Base-by-base conservation (phyloP, 345 rosid genomes). In the Syzygium jambos region DNA sequence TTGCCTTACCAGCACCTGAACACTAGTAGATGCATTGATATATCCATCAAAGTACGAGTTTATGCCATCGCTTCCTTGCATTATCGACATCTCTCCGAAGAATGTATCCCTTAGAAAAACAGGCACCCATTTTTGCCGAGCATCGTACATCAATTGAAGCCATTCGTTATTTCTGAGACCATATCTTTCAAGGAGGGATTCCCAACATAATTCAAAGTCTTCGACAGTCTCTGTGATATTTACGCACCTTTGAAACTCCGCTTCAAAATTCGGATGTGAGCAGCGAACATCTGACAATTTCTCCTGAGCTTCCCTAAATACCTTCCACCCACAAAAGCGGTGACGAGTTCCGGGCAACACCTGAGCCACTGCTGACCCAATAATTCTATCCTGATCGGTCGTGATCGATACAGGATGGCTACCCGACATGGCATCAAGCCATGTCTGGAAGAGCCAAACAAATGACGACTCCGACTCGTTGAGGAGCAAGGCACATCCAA, bases 81-180 rank as follows among this genome's bases (percentile, higher is more conserved):
- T 87, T 43, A 85, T 23, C 63, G 90, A 89, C 52, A 93, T 84
- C 87, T 95, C 97, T 80, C 96, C 98, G 38, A 92, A 96, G 89
- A 94, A 96, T 5, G 94, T 91, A 88, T 93, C 92, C 30, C 94
- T 91, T 90, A 93, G 88, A 86, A 91, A 95, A 84, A 91, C 94
- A 84, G 95, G 98, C 61, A 95, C 96, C 98, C 98, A 96, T 51
- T 93, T 96, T 57, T 94, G 93, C 85, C 96, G 93, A 80, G 89
- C 96, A 89, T 86, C 89, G 88, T 94, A 90, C 83, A 95, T 88
- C 1, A 95, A 91, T 80, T 87, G 95, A 59, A 96, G 91, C 98
- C 98, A 95, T n/a, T 93, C 95, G 87, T 93, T 91, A 86, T 93
- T 92, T 91, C 91, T 86, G 19, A 95, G 85, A 88, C 89, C 92